Conservation (phyloP, 805 yeast species). For the Saccharomycopsis amapae region DNA sequence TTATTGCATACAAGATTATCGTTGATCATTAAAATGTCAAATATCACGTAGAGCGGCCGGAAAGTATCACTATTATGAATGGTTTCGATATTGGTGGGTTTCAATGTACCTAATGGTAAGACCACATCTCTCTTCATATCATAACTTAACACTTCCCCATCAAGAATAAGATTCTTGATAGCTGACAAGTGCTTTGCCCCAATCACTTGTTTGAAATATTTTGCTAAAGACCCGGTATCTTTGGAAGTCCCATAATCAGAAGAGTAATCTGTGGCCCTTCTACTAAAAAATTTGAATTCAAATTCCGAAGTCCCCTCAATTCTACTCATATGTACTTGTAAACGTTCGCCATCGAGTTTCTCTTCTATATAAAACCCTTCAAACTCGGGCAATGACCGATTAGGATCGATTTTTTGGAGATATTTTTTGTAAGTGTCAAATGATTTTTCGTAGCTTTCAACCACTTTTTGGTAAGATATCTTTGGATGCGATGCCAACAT, state of each 20-base stretch:
- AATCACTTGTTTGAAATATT: slow-evolving; percentile 38
- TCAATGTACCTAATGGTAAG: slow-evolving; percentile 76
- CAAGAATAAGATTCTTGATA: slow-evolving; percentile 43
- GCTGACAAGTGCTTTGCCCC: slow-evolving; percentile 19
- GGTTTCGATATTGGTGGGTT: slow-evolving; percentile 54
- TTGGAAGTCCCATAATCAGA: slow-evolving; percentile 53
- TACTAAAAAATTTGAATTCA: slow-evolving; percentile 45
- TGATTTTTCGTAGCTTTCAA: slow-evolving; percentile 37
- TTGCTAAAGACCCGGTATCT: slow-evolving; percentile 48
- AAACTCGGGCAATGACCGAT: too few species aligned
- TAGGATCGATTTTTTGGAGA: too few species aligned
- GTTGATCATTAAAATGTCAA: slow-evolving; percentile 69
- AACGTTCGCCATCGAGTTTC: slow-evolving; percentile 89
- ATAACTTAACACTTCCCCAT: slow-evolving; percentile 92
- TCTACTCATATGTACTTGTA: slow-evolving; percentile 59
- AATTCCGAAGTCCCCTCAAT: slow-evolving; percentile 23
- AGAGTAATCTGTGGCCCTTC: slow-evolving; percentile 71
- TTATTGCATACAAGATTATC: slow-evolving; percentile 50
- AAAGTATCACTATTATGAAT: slow-evolving; percentile 32
- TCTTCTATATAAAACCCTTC: slow-evolving; percentile 68
- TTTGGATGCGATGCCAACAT: slow-evolving; percentile 59
- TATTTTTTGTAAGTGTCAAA: too few species aligned
- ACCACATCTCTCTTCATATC: slow-evolving; percentile 51
- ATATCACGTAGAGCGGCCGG: slow-evolving; percentile 54
- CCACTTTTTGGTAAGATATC: slow-evolving; percentile 43